A percentile compares a stretch with the other conserved stretches of the same genome.
Conservation (phyloP, 768 basidiomycete species). For the Suillus variegatus region DNA sequence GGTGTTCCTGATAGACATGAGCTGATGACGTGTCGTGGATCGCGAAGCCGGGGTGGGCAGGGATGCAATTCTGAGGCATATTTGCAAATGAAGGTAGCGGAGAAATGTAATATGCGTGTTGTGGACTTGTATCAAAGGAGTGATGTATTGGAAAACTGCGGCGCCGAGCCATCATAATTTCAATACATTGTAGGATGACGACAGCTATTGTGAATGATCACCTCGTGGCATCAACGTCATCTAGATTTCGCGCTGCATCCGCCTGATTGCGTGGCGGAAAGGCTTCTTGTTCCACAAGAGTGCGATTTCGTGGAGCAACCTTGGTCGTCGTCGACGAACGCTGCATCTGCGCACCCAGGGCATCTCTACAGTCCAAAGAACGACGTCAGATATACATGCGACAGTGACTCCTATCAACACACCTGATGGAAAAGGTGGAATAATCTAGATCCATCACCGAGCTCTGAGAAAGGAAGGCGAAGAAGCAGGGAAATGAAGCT, state of each 20-base stretch:
- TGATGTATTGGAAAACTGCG: background rate
- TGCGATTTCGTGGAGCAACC: background rate
- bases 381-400: background rate
- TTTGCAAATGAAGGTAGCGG: conserved; percentile 1
- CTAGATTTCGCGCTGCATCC: background rate
- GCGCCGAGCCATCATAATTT: background rate
- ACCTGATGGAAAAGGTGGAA: conserved; percentile 6
- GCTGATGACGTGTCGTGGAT: background rate
- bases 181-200: conserved; percentile 1
- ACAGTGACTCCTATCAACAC: background rate
- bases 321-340: background rate
- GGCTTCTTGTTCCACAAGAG: background rate
- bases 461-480: conserved; percentile 6
- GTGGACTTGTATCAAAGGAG: background rate
- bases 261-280: background rate
- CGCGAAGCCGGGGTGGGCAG: background rate
- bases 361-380: background rate
- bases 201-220: background rate
- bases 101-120: background rate
- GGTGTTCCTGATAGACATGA: background rate
- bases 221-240: conserved; percentile 1
- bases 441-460: background rate
- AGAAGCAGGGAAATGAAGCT: conserved; percentile 9
- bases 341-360: background rate
- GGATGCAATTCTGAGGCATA: background rate